Evolutionary conservation across 179 eudicot genomes (phyloP), one percentile per base, ranked within the genome.

Genomic region (Beta lomatogona): DNA sequence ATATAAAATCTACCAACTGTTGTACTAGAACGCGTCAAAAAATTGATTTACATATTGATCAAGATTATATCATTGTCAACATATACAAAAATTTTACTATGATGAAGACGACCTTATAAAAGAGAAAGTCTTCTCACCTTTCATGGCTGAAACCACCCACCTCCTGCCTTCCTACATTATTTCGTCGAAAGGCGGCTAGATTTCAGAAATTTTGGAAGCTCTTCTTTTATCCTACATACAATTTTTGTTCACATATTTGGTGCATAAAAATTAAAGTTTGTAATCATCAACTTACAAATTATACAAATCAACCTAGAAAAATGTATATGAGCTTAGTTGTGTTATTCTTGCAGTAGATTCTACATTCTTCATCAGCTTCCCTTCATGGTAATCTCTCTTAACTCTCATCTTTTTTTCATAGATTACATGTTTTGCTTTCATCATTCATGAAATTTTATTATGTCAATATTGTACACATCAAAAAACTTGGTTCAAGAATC

Each of bases 71-170:
- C 41, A 36, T 75, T 64, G 48, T 28, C 41, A 59, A 65, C 54
- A 74, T 25, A 66, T 36, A 36, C 41, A 73, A 55, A 28, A 52
- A 45, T 52, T 7, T 31, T 82, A 75, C 19, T 6, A 64, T 60
- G 48, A 86, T 61, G 85, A 50, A 53, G 72, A 61, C 71, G 41
- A 75, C 57, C 13, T 7, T 59, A 45, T 81, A 77, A 66, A 76
- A 87, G 77, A 67, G 67, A n/a, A 53, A 79, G 71, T 77, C 67
- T 22, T 41, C 11, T 25, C 73, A 77, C 69, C 48, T 79, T 83
- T 60, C 78, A 86, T 86, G 89, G 89, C 89, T 41, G 81, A 75
- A 60, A 58, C 88, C 13, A 67, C 84, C 53, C 13, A 67, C 84
- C 53, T 86, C 80, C 21, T 83, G 88, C 78, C 80, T 86, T 75